Conservation (phyloP, 2,329 filamentous ascomycete genomes). For the Apiospora saccharicola region DNA sequence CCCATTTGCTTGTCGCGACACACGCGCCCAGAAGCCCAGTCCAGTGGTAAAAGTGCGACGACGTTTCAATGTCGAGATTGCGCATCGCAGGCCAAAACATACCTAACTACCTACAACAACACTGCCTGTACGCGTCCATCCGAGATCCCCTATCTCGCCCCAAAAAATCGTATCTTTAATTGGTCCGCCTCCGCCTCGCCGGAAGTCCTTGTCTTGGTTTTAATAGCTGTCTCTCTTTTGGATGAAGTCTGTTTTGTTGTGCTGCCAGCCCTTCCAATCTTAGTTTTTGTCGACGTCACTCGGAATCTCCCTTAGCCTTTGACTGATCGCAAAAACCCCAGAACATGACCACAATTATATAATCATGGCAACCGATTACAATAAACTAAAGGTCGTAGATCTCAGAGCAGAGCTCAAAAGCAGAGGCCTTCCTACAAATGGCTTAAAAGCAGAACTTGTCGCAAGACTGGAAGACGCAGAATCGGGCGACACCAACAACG, state of each 20-base stretch:
- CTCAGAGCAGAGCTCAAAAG: slow-evolving; percentile 78
- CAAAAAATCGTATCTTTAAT: neutral
- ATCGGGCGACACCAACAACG: slow-evolving; percentile 24
- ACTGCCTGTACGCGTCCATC: neutral
- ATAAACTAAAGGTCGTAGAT: slow-evolving; percentile 74
- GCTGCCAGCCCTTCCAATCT: slow-evolving; percentile 7
- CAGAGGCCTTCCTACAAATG: slow-evolving; percentile 72
- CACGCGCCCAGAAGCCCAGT: neutral
- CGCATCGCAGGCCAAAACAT: slow-evolving; percentile 5
- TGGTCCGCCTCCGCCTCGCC: neutral
- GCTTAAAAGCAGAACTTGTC: slow-evolving; percentile 76
- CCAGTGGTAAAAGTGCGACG: slow-evolving; percentile 17
- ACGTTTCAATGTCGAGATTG: slow-evolving; percentile 6
- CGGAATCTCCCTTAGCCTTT: neutral
- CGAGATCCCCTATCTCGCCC: neutral
- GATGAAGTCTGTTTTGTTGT: slow-evolving; percentile 9
- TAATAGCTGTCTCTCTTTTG: neutral
- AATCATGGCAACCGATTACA: slow-evolving; percentile 59
- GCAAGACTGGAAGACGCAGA: slow-evolving; percentile 62
- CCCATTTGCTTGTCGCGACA: slow-evolving; percentile 12
- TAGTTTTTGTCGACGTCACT: slow-evolving; percentile 19
- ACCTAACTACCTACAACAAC: neutral
- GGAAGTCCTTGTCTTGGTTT: neutral
- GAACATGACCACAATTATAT: slow-evolving; percentile 3
- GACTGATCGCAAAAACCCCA: slow-evolving; percentile 3